Base-by-base conservation (phyloP, 306 rosid species). In the Acacia acuminata region DNA sequence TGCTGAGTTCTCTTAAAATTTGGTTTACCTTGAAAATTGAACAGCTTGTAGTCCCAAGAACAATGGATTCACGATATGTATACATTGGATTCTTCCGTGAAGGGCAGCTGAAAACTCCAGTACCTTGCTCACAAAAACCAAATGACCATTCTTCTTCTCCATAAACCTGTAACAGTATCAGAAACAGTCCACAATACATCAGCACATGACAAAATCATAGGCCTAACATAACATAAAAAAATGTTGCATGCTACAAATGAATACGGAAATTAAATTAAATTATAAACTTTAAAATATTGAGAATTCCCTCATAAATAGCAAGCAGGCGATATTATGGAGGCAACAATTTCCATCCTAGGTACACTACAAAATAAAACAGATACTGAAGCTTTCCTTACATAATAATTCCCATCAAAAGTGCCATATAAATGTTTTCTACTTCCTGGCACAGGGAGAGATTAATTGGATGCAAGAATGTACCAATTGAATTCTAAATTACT, bases 81-180 rank as follows among this genome's bases (percentile, higher is more conserved):
- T 96, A 96, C 99, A 96, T 96, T 14, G 98, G 97, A 89, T 96
- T 96, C 87, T 90, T 90, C 69, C 85, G 91, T 44, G 97, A 90
- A 70, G 99, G 97, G 84, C 98, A 96, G 81, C 98, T 92, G 77
- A 96, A 96, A 78, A 96, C 99, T 75, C 99, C 99, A 61, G 90
- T 89, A 81, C 98, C 98, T 89, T 91, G 97, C 84, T 96, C 99
- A 66, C 99, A 96, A 82, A 82, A 96, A 81, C 99, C 99, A 89
- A 96, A 96, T 63, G 99, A 96, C 98, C 98, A 96, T 84, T 96
- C 99, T 61, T 96, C 98, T 0, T 92, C 97, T 74, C 98, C 98
- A 89, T 79, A 91, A 77, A 96, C 86, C 99, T 94, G 83, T 79
- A 60, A 73, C 27, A 82, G 45, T 36, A 79, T 58, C 81, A 85